Percentiles rank a stretch among this genome's conserved stretches.
These are phyloP conservation scores for Fusarium liriodendri DNA, from an alignment of 2,329 filamentous ascomycete genomes.

Conservation along the genomic window DNA sequence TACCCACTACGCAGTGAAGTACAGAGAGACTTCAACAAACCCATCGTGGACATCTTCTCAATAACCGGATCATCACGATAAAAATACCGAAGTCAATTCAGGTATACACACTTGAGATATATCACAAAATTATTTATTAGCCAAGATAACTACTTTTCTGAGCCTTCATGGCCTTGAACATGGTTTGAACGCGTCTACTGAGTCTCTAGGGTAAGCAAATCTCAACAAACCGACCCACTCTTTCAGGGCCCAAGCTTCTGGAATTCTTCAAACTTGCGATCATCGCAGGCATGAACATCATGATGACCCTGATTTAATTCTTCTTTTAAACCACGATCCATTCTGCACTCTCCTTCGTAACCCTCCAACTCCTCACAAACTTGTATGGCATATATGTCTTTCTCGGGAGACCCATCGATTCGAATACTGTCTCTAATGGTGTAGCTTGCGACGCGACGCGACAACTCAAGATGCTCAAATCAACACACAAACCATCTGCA, in stretches of 20 bases:
- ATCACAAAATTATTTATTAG: neutral
- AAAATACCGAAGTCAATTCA: neutral
- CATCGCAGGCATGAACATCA: neutral
- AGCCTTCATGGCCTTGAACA: neutral
- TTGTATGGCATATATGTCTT: neutral
- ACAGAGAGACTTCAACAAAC: too few species aligned
- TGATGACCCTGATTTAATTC: neutral
- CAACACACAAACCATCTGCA: conserved; percentile 74
- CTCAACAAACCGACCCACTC: neutral
- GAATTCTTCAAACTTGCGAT: conserved; percentile 6
- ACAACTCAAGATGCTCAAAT: conserved; percentile 72
- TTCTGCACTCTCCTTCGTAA: neutral
- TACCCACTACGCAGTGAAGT: neutral
- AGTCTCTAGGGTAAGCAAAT: conserved; percentile 18
- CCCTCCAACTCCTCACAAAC: too few species aligned
- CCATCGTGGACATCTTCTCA: too few species aligned
- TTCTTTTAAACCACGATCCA: neutral
- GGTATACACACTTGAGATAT: neutral
- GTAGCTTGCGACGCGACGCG: conserved; percentile 18
- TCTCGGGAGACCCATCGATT: neutral
- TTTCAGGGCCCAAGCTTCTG: conserved; percentile 26
- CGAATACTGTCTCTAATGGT: conserved; percentile 13
- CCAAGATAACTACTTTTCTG: neutral
- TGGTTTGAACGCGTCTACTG: neutral
- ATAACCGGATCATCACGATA: neutral